A percentile compares a stretch with the other conserved stretches of the same genome.
phyloP scores from a whole-genome alignment of 441 rosid species.

The Melianthus villosus region DNA sequence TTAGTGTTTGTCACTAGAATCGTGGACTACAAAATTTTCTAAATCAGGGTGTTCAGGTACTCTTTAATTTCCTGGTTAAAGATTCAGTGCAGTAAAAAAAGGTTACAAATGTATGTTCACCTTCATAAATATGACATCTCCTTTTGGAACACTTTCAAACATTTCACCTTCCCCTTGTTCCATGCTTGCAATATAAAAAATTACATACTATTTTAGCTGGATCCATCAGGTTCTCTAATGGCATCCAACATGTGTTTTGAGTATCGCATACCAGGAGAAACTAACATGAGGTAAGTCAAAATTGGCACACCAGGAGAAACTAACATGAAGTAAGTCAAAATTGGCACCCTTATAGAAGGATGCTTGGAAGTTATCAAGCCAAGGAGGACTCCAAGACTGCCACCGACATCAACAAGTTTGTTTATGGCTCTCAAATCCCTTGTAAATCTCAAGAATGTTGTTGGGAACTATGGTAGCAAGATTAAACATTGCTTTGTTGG shows the following conservation, averaged over 20 bases:
- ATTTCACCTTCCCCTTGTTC: slow-evolving; percentile 8
- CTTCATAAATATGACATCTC: slow-evolving; percentile 10
- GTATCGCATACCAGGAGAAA: not conserved
- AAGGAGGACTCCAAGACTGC: slow-evolving; percentile 2
- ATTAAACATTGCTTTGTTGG: not conserved
- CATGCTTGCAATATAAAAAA: slow-evolving; percentile 7
- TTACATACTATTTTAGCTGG: too few species aligned
- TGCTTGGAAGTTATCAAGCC: slow-evolving; percentile 5
- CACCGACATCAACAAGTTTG: not conserved
- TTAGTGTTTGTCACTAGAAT: slow-evolving; percentile 13
- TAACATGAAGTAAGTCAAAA: slow-evolving; percentile 6
- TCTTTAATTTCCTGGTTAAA: too few species aligned
- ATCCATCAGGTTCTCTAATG: too few species aligned
- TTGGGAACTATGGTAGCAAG: not conserved
- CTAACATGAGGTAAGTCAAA: slow-evolving; percentile 4
- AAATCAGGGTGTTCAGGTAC: not conserved
- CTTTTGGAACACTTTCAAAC: slow-evolving; percentile 7
- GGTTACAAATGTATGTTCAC: not conserved
- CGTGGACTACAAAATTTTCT: not conserved
- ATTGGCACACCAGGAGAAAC: slow-evolving; percentile 3
- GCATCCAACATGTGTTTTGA: too few species aligned
- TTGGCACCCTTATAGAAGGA: slow-evolving; percentile 7
- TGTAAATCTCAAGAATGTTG: slow-evolving; percentile 1
- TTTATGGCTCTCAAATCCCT: slow-evolving; percentile 6
- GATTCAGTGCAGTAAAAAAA: not conserved